Percentiles rank a stretch among this genome's conserved stretches.
phyloP scores from a whole-genome alignment of 2,329 filamentous ascomycete species.

The Sordariomycetes sp. region DNA sequence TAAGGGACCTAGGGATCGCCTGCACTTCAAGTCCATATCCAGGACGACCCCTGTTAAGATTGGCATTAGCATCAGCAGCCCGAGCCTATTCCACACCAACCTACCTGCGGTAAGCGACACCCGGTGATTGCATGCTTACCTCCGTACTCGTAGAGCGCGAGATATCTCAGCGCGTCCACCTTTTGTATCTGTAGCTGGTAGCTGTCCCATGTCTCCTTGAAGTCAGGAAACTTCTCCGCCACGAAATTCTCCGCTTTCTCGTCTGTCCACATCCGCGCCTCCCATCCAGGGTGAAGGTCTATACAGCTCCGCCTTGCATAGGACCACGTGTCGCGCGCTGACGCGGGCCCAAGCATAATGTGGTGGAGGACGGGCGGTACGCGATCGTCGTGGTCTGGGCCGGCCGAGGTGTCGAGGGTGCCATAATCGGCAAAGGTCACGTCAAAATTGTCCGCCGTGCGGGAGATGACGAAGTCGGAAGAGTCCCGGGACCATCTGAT shows the following conservation, averaged over 20 bases:
- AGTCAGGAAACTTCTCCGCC: conserved; percentile 56
- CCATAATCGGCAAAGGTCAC: conserved; percentile 21
- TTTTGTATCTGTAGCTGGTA: conserved; percentile 62
- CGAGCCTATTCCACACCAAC: neutral
- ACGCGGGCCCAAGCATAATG: conserved; percentile 18
- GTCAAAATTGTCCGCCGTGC: conserved; percentile 17
- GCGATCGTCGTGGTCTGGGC: conserved; percentile 14
- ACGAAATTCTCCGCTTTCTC: conserved; percentile 54
- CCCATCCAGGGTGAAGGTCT: conserved; percentile 21
- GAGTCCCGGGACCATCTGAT: neutral
- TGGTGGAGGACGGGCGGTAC: conserved; percentile 23
- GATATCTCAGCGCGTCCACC: conserved; percentile 59
- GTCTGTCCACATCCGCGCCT: conserved; percentile 20
- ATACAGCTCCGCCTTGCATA: conserved; percentile 19
- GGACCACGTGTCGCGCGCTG: conserved; percentile 14
- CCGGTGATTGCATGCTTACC: neutral
- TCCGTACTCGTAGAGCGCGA: conserved; percentile 11
- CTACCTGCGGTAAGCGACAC: neutral
- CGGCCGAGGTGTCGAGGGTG: conserved; percentile 15
- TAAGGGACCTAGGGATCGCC: conserved; percentile 24
- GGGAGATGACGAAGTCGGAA: conserved; percentile 16
- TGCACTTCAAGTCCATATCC: conserved; percentile 26
- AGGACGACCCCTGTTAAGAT: neutral
- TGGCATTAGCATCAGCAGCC: neutral
- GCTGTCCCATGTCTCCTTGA: conserved; percentile 39